These are phyloP conservation scores for Chlamydomonas eustigma DNA, from an alignment of 139 green algal species.

Conservation along the genomic window DNA sequence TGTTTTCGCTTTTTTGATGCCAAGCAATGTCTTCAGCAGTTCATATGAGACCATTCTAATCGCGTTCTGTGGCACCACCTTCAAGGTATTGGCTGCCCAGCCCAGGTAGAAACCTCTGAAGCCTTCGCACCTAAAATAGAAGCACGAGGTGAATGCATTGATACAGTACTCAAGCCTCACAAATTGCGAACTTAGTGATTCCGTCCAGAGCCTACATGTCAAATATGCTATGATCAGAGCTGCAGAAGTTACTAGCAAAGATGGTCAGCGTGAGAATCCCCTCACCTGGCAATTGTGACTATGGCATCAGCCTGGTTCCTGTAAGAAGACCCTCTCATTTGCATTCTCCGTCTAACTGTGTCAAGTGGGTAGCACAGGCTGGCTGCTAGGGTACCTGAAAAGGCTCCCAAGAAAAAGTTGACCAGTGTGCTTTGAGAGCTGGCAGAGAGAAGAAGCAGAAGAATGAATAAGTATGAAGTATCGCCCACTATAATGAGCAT, in stretches of 20 bases:
- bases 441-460: too few relatives aligned
- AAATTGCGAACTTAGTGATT: neutral
- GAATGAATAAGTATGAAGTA: too few relatives aligned
- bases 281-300: constrained; percentile 46
- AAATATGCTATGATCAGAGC: too few relatives aligned
- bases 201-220: neutral
- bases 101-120: constrained; percentile 83
- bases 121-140: constrained; percentile 54
- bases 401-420: constrained; percentile 74
- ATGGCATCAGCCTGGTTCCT: constrained; percentile 64
- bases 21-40: constrained; percentile 65
- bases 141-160: neutral
- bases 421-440: constrained; percentile 24
- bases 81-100: constrained; percentile 86
- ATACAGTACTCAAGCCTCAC: neutral
- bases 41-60: constrained; percentile 88
- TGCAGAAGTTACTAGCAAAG: too few relatives aligned
- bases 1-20: constrained; percentile 74
- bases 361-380: constrained; percentile 89
- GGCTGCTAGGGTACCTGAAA: constrained; percentile 66
- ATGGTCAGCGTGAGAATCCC: too few relatives aligned
- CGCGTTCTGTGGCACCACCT: constrained; percentile 85
- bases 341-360: constrained; percentile 84
- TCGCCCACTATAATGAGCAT: too few relatives aligned
- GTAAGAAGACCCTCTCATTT: constrained; percentile 83